These are phyloP conservation scores for Penicillium coffeae DNA, from an alignment of 495 filamentous ascomycete genomes.

Conservation along the genomic window DNA sequence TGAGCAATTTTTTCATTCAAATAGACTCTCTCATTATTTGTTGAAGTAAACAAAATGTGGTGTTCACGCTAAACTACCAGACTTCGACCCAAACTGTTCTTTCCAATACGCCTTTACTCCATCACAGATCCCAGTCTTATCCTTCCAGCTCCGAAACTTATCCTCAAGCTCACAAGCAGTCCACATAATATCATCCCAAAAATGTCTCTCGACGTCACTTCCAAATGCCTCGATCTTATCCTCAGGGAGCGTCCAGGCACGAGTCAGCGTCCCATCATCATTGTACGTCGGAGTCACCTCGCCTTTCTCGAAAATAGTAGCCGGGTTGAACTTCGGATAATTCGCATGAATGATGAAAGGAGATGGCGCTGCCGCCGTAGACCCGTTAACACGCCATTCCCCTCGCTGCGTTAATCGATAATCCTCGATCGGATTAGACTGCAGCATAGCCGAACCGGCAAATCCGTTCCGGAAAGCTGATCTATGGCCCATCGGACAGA, in stretches of 20 bases:
- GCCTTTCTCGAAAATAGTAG: conserved; percentile 36
- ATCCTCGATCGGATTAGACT: conserved; percentile 40
- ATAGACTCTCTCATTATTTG: no score
- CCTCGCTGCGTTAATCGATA: conserved; percentile 24
- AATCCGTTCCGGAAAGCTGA: conserved; percentile 4
- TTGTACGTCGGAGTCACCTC: conserved; percentile 31
- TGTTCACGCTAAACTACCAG: background rate
- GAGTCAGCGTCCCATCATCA: conserved; percentile 33
- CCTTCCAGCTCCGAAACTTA: conserved; percentile 32
- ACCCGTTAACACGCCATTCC: conserved; percentile 17
- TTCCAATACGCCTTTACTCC: conserved; percentile 1
- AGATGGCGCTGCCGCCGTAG: conserved; percentile 15
- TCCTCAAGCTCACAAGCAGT: conserved; percentile 40
- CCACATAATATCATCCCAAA: conserved; percentile 46
- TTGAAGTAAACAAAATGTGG: no score
- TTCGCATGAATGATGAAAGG: conserved; percentile 43
- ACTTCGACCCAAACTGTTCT: background rate
- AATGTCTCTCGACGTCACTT: conserved; percentile 43
- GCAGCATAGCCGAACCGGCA: conserved; percentile 34
- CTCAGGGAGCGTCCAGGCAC: conserved; percentile 17
- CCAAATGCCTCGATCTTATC: conserved; percentile 34
- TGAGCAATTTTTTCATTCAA: no score
- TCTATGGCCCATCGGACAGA: conserved; percentile 12
- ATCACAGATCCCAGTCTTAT: conserved; percentile 22
- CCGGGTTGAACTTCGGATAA: conserved; percentile 49